phyloP scores from a whole-genome alignment of 306 rosid species.

The Acacia confusa region DNA sequence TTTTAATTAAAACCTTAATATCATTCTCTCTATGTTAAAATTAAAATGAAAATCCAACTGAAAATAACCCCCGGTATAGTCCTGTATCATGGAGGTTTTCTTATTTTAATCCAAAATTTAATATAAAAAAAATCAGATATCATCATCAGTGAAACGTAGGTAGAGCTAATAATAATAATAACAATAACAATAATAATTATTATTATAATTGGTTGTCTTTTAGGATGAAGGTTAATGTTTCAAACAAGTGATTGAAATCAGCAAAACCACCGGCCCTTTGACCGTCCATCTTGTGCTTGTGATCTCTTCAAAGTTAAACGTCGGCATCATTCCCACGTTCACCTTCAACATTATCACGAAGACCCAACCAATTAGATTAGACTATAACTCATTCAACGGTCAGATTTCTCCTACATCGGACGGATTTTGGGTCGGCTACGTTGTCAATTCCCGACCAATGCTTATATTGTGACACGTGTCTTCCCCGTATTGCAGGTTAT shows the following conservation, averaged over 20 bases:
- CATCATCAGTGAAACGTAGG: background rate
- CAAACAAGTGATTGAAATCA: background rate
- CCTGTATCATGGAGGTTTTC: background rate
- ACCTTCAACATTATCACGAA: background rate
- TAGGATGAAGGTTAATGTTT: background rate
- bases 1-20: too few species aligned
- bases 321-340: background rate
- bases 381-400: background rate
- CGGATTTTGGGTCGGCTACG: background rate
- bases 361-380: background rate
- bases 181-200: background rate
- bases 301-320: background rate
- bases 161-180: background rate
- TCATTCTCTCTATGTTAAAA: too few species aligned
- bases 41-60: too few species aligned
- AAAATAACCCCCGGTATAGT: too few species aligned
- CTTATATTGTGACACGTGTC: background rate
- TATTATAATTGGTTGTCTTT: background rate
- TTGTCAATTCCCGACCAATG: background rate
- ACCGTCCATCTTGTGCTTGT: background rate
- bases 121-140: background rate
- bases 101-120: too few species aligned
- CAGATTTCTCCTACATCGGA: background rate
- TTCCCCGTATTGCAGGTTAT: background rate
- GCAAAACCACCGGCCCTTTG: constrained; percentile 7